Base-by-base conservation (phyloP, 2,329 filamentous ascomycete species). In the Furcasterigmium sp. region DNA sequence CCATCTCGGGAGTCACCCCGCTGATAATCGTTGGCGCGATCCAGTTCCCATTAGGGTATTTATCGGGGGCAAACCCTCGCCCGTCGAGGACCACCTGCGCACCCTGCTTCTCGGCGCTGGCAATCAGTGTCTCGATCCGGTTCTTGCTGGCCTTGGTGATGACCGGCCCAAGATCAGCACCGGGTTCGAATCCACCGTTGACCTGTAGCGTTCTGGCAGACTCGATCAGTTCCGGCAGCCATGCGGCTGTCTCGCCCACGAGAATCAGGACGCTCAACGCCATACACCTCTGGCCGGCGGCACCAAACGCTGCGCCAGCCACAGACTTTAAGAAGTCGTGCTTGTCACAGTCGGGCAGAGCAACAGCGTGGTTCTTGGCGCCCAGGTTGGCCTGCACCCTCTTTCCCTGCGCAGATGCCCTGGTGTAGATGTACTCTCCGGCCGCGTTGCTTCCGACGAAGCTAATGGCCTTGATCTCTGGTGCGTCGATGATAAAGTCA, bases 261-360 rank as follows among this genome's bases (percentile, higher is more conserved):
- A 80, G 74, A 41, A 85, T 79, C 8, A 80, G 63, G 0, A 80
- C 82, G 61, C 78, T 82, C 64, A 85, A 63, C 26, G 82, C 81
- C 82, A 85, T 85, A 58, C 82, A 85, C 46, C 82, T 70, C 65
- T 85, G 82, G 11, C 82, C 82, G 30, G 82, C 82, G 47, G 82
- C 82, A 54, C 82, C 82, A 47, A 85, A 85, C 3, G 82, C 81
- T 37, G 81, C 82, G 47, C 81, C 82, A 8, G 76, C 71, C 57
- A 85, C 82, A 23, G 80, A 78, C 53, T 84, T 83, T 36, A 85
- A 60, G 3, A 80, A 72, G 46, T 82, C 78, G 63, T 84, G 83
- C 71, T 83, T 84, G 68, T 84, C 82, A 68, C 73, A 78, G 62
- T 85, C 82, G 2, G 80, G 80, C 23, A 85, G 67, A 19, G 85